phyloP scores from a whole-genome alignment of 129 eudicot genomes.

The Glebionis coronaria region DNA sequence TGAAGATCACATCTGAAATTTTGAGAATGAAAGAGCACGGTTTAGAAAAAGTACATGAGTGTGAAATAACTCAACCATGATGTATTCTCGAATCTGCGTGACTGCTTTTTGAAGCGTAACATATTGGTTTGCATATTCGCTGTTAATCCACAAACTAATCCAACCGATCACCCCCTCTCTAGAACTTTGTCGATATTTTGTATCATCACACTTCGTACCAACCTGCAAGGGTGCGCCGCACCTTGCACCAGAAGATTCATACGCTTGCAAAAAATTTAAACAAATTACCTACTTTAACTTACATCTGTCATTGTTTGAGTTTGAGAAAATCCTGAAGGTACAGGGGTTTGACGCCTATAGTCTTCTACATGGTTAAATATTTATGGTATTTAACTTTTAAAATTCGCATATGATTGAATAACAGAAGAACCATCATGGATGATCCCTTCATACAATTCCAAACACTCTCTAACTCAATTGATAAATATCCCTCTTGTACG shows the following conservation, averaged over 20 bases:
- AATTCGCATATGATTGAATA: constrained; percentile 51
- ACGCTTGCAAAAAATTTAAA: too few species aligned
- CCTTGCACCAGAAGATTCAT: too few species aligned
- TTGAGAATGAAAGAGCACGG: not conserved
- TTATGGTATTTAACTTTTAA: not conserved
- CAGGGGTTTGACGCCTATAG: too few species aligned
- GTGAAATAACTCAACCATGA: constrained; percentile 92
- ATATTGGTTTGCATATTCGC: constrained; percentile 88
- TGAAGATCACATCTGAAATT: too few species aligned
- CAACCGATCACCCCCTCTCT: constrained; percentile 89
- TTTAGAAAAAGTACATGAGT: constrained; percentile 61
- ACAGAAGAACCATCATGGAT: constrained; percentile 97
- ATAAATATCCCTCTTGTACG: too few species aligned
- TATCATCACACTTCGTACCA: constrained; percentile 87
- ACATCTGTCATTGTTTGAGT: too few species aligned
- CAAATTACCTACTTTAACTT: too few species aligned
- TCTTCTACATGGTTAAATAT: too few species aligned
- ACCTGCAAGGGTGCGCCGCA: too few species aligned
- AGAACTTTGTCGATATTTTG: too few species aligned
- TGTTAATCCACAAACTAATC: constrained; percentile 84
- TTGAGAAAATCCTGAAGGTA: constrained; percentile 97
- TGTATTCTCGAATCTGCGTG: constrained; percentile 79
- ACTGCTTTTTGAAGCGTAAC: constrained; percentile 78
- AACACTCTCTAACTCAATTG: too few species aligned
- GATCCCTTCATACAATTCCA: constrained; percentile 95